Base-by-base conservation (phyloP, 2,329 filamentous ascomycete species). In the Colletotrichum lini region DNA sequence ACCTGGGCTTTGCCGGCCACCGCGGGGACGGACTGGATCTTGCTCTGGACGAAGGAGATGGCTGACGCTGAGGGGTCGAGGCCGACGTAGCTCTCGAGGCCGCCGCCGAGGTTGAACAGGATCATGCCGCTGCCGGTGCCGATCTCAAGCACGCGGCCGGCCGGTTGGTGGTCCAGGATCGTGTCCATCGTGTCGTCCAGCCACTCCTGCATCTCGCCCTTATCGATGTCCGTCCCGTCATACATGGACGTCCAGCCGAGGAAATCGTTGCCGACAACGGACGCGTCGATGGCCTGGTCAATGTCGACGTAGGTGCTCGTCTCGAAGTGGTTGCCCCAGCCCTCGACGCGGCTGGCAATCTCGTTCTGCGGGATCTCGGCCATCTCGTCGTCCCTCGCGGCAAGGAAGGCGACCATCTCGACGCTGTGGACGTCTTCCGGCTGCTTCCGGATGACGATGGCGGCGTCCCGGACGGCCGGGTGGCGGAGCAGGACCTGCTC, bases 221-320 rank as follows among this genome's bases (percentile, higher is more conserved):
- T 75, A 45, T 77, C 74, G 4, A 80, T 78, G 0, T 70, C 21
- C 0, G 15, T 72, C 3, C 78, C 79, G 38, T 80, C 75, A 40
- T 79, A 79, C 76, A 78, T 78, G 0, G 79, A 80, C 9, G 72
- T 78, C 79, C 79, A 80, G 12, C 76, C 77, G 0, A 71, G 74
- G 40, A 80, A 80, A 38, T 80, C 78, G 2, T 65, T 60, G 1
- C 78, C 78, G 50, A 77, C 67, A 0, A 35, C 44, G 0, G 67
- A 68, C 0, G 54, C 13, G 10, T 72, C 50, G 6, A 77, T 50
- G 30, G 30, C 30, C 7, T 35, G n/a, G 2, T 72, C 65, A 15
- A 77, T 70, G 5, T 65, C 60, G 8, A 49, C 40, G 30, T 77
- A 77, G 10, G 44, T 68, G 7, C 59, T 68, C 0, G 13, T 49